These are phyloP conservation scores for Liriodendron chinense DNA, from an alignment of 164 flowering plant species.

Conservation along the genomic window DNA sequence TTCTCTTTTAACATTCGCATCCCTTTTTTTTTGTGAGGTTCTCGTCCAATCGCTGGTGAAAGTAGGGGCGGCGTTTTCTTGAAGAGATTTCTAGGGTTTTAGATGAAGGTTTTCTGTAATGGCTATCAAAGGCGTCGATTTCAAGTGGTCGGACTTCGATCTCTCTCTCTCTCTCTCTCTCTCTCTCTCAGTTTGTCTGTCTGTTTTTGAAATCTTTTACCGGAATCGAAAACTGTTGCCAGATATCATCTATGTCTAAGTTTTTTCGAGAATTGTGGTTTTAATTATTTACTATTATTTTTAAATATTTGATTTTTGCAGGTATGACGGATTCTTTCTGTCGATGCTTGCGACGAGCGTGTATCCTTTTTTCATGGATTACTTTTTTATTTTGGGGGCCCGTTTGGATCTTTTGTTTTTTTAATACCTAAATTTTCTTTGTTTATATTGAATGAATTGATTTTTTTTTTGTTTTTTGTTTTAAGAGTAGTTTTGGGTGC, in stretches of 20 bases:
- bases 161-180: not conserved
- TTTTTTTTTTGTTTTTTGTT: too few species aligned
- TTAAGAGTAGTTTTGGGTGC: too few species aligned
- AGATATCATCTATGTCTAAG: not conserved
- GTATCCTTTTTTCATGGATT: conserved; percentile 58
- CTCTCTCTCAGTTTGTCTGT: not conserved
- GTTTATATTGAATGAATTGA: too few species aligned
- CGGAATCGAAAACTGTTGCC: not conserved
- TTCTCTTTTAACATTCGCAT: too few species aligned
- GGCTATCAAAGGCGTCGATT: conserved; percentile 84
- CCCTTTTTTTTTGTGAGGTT: too few species aligned
- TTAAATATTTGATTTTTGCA: conserved; percentile 25
- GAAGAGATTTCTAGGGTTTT: conserved; percentile 16
- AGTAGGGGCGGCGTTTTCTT: not conserved
- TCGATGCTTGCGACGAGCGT: conserved; percentile 95
- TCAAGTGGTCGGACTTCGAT: conserved; percentile 61
- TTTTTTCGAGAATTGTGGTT: not conserved
- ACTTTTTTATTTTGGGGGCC: not conserved
- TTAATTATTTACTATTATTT: not conserved
- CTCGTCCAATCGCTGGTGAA: too few species aligned
- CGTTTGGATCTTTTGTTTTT: too few species aligned
- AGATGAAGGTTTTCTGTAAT: conserved; percentile 26
- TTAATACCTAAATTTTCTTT: too few species aligned
- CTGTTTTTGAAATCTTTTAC: not conserved
- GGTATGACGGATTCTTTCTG: conserved; percentile 99